Conservation (phyloP, 768 basidiomycete genomes). For the Mycena albidolilacea region DNA sequence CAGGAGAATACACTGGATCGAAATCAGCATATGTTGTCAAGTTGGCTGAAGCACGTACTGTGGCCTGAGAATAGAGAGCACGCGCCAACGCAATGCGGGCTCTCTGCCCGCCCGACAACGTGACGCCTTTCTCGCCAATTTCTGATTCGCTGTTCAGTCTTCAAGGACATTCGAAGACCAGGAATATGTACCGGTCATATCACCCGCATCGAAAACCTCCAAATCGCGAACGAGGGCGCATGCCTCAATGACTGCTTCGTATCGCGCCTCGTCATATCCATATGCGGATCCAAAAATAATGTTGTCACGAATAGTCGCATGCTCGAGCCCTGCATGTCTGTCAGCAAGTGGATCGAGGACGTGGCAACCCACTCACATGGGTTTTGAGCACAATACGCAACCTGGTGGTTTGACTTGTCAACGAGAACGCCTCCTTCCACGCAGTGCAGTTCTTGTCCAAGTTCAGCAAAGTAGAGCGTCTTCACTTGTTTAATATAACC, state of each 20-base stretch:
- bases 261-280: conserved; percentile 75
- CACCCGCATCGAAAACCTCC: conserved; percentile 80
- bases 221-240: conserved; percentile 85
- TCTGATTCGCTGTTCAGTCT: conserved; percentile 51
- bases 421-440: conserved; percentile 67
- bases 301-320: conserved; percentile 86
- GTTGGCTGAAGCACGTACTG: conserved; percentile 50
- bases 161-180: not conserved
- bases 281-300: conserved; percentile 79
- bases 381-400: conserved; percentile 80
- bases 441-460: conserved; percentile 69
- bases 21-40: conserved; percentile 14
- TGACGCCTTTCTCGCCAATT: conserved; percentile 88
- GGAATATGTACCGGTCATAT: conserved; percentile 72
- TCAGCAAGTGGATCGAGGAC: conserved; percentile 39
- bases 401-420: conserved; percentile 69
- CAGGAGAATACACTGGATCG: conserved; percentile 67
- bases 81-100: conserved; percentile 85
- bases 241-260: conserved; percentile 77
- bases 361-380: conserved; percentile 60
- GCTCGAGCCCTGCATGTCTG: conserved; percentile 73
- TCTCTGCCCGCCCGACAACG: conserved; percentile 80
- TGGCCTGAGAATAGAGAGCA: conserved; percentile 82
- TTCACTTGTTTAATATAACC: conserved; percentile 36
- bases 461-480: conserved; percentile 10